A percentile compares a stretch with the other conserved stretches of the same genome.
phyloP scores from a whole-genome alignment of 2,329 filamentous ascomycete species.

The Colletotrichum melonis region DNA sequence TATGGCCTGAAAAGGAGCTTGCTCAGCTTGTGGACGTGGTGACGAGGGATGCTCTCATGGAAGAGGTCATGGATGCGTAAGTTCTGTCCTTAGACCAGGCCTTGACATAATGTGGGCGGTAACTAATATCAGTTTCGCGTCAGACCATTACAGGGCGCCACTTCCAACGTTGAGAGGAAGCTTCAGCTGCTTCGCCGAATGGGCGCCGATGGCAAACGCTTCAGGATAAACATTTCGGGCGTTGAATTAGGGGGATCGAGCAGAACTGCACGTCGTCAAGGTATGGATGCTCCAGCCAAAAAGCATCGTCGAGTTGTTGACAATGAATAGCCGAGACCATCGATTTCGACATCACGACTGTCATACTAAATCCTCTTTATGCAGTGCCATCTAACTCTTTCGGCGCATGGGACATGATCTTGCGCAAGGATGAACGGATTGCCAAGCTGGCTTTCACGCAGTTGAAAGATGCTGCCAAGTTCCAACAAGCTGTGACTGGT shows the following conservation, averaged over 20 bases:
- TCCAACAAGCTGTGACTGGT: slow-evolving; percentile 48
- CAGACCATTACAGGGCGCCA: slow-evolving; percentile 25
- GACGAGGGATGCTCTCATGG: slow-evolving; percentile 47
- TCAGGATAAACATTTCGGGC: slow-evolving; percentile 38
- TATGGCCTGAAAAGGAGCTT: slow-evolving; percentile 45
- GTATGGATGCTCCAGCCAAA: neutral
- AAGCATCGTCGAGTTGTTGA: neutral
- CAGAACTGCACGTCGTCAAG: slow-evolving; percentile 28
- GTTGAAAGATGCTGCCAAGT: slow-evolving; percentile 42
- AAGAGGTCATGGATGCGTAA: slow-evolving; percentile 41
- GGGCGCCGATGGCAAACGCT: slow-evolving; percentile 41
- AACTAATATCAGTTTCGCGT: neutral
- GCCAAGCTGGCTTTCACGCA: slow-evolving; percentile 43
- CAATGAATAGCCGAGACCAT: slow-evolving; percentile 36
- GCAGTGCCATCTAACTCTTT: slow-evolving; percentile 37
- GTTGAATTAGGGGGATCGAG: slow-evolving; percentile 18
- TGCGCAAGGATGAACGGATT: slow-evolving; percentile 45
- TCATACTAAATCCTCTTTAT: slow-evolving; percentile 43
- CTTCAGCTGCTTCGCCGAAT: slow-evolving; percentile 40
- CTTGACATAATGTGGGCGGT: too few relatives aligned
- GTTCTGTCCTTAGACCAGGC: neutral
- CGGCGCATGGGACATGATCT: slow-evolving; percentile 42
- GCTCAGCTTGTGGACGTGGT: slow-evolving; percentile 44
- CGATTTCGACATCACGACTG: slow-evolving; percentile 45
- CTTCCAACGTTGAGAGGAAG: slow-evolving; percentile 29